A percentile compares a stretch with the other conserved stretches of the same genome.
Evolutionary conservation across 768 basidiomycete genomes (phyloP).

Genomic region (Amyloporia xantha): DNA sequence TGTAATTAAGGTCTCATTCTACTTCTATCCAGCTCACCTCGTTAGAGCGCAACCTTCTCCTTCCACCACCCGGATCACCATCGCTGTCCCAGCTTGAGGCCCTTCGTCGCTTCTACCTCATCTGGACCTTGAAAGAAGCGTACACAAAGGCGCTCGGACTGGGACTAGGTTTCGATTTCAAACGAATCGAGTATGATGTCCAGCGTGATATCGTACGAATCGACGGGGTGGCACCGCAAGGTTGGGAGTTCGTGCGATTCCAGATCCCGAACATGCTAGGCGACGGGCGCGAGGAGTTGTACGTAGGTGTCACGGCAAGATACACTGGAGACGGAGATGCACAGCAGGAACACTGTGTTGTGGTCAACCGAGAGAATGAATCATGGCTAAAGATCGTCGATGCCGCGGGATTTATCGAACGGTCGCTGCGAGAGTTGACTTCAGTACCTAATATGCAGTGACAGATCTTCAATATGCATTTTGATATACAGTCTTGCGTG

Average conservation of each 20-base stretch:
- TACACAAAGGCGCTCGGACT: constrained; percentile 85
- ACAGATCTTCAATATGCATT: no score
- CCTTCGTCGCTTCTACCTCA: constrained; percentile 64
- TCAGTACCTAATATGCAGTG: no score
- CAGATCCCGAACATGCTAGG: constrained; percentile 24
- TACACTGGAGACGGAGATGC: constrained; percentile 38
- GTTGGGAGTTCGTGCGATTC: constrained; percentile 69
- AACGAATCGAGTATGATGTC: constrained; percentile 66
- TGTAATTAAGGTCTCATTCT: background rate
- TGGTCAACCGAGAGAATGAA: constrained; percentile 5
- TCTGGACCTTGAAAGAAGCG: constrained; percentile 90
- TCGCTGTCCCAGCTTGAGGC: constrained; percentile 42
- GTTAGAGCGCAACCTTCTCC: constrained; percentile 27
- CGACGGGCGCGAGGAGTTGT: constrained; percentile 40
- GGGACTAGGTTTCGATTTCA: constrained; percentile 79
- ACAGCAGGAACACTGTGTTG: constrained; percentile 8
- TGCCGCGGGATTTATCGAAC: constrained; percentile 15
- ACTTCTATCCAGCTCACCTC: constrained; percentile 31
- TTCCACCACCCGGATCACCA: constrained; percentile 24
- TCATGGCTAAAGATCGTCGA: constrained; percentile 17
- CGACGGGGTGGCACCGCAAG: constrained; percentile 47
- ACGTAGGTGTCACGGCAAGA: constrained; percentile 64
- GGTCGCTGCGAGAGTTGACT: constrained; percentile 11
- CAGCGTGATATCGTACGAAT: constrained; percentile 44
- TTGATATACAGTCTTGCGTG: no score